Percentiles rank a stretch among this genome's conserved stretches.
Conservation (phyloP, 2,329 filamentous ascomycete genomes). For the Acephala macrosclerotiorum region DNA sequence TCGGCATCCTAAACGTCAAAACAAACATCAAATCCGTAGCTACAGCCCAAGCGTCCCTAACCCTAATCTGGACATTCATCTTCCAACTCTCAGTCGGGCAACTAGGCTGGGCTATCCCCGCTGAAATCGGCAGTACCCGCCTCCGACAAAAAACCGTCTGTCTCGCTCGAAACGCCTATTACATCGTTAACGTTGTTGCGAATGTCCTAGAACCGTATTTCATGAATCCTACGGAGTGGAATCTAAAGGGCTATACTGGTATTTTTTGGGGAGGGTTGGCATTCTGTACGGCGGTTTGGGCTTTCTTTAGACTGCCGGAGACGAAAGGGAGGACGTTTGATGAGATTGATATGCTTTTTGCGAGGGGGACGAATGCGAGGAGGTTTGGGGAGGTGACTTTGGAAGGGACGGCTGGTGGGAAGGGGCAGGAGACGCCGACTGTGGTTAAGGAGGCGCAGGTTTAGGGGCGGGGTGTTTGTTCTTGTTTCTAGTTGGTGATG, state of each 20-base stretch:
- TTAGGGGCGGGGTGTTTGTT: not conserved
- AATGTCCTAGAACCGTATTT: conserved; percentile 46
- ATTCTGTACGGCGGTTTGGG: conserved; percentile 52
- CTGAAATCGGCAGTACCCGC: conserved; percentile 46
- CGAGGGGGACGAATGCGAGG: conserved; percentile 22
- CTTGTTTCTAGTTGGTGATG: not conserved
- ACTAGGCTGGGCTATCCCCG: conserved; percentile 46
- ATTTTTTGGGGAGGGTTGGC: conserved; percentile 51
- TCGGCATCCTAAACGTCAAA: conserved; percentile 41
- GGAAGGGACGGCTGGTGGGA: not conserved
- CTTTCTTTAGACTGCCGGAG: conserved; percentile 57
- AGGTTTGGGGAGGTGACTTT: conserved; percentile 12
- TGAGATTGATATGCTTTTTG: conserved; percentile 34
- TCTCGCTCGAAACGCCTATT: conserved; percentile 45
- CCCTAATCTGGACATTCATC: conserved; percentile 37
- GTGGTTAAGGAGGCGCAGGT: not conserved
- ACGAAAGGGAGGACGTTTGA: conserved; percentile 46
- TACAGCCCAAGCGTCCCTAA: conserved; percentile 38
- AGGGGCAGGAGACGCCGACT: not conserved
- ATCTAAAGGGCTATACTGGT: conserved; percentile 48
- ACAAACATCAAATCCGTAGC: conserved; percentile 27
- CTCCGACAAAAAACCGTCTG: conserved; percentile 43
- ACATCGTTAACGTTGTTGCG: conserved; percentile 43
- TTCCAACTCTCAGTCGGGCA: conserved; percentile 50
- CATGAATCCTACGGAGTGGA: conserved; percentile 52